Evolutionary conservation across 371 early-diverging fungal species (phyloP).

Genomic region (Thermomucor indicae-seudaticae): DNA sequence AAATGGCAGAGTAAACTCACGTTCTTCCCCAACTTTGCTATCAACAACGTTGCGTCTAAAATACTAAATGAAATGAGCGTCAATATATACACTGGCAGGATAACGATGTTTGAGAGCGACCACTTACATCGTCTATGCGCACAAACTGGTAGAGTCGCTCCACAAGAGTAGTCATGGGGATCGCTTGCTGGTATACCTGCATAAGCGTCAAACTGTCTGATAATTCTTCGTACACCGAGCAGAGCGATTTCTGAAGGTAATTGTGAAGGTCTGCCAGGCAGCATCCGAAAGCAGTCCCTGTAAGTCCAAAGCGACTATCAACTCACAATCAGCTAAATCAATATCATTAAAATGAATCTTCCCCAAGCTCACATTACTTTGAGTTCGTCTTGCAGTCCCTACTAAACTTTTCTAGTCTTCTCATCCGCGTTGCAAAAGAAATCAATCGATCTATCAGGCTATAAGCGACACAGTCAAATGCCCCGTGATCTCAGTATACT

Average conservation of each 20-base stretch:
- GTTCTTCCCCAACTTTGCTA: neutral
- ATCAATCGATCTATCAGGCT: neutral
- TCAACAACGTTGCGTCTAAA: neutral
- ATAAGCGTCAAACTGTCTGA: no score
- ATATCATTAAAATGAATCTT: no score
- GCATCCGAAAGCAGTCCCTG: conserved; percentile 45
- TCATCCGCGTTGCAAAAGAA: neutral
- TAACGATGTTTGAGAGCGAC: no score
- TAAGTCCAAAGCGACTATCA: conserved; percentile 39
- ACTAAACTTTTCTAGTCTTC: neutral
- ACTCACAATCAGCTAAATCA: no score
- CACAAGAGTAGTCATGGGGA: no score
- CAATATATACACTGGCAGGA: no score
- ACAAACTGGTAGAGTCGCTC: no score
- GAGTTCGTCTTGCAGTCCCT: neutral
- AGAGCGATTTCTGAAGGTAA: conserved; percentile 32
- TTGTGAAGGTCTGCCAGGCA: conserved; percentile 36
- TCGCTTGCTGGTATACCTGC: no score
- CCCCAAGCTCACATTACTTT: no score
- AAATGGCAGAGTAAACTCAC: conserved; percentile 38
- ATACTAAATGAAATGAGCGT: neutral
- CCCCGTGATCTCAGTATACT: neutral
- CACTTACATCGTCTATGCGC: no score
- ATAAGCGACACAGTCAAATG: neutral
- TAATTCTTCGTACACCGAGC: conserved; percentile 23